Evolutionary conservation across 441 rosid species (phyloP).

Genomic region (Aquilaria agallochum): DNA sequence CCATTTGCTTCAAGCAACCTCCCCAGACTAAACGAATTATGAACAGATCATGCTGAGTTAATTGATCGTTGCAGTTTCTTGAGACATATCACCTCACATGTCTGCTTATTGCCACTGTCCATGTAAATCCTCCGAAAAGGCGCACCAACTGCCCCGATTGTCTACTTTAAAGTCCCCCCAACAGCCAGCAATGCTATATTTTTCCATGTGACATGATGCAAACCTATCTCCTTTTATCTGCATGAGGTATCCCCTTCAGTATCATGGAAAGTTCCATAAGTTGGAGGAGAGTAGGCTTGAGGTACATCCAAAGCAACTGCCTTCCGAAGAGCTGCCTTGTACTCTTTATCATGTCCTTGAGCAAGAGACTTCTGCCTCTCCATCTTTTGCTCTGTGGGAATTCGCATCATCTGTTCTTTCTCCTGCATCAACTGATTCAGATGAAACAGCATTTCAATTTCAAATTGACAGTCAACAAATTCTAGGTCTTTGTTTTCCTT

Average conservation of each 20-base stretch:
- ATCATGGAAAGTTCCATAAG: conserved; percentile 80
- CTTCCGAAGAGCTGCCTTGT: conserved; percentile 73
- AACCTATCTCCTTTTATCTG: conserved; percentile 23
- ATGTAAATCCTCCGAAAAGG: too few relatives aligned
- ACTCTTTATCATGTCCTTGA: conserved; percentile 69
- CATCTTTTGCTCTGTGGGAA: conserved; percentile 76
- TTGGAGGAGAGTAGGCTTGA: conserved; percentile 44
- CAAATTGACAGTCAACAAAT: not conserved
- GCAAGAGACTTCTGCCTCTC: conserved; percentile 61
- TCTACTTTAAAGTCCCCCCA: too few relatives aligned
- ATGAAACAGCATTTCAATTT: conserved; percentile 2
- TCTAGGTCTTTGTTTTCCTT: too few relatives aligned
- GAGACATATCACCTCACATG: too few relatives aligned
- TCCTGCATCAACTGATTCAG: conserved; percentile 60
- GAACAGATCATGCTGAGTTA: too few relatives aligned
- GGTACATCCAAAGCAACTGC: conserved; percentile 66
- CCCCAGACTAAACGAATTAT: too few relatives aligned
- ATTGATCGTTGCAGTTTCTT: too few relatives aligned
- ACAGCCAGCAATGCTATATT: too few relatives aligned
- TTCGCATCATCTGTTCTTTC: conserved; percentile 63
- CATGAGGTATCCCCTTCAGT: conserved; percentile 45
- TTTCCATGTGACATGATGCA: too few relatives aligned
- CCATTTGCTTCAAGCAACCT: too few relatives aligned
- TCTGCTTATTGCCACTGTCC: too few relatives aligned
- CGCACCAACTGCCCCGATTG: too few relatives aligned